Evolutionary conservation across 768 basidiomycete genomes (phyloP).

Genomic region (Gymnopilus dilepis): DNA sequence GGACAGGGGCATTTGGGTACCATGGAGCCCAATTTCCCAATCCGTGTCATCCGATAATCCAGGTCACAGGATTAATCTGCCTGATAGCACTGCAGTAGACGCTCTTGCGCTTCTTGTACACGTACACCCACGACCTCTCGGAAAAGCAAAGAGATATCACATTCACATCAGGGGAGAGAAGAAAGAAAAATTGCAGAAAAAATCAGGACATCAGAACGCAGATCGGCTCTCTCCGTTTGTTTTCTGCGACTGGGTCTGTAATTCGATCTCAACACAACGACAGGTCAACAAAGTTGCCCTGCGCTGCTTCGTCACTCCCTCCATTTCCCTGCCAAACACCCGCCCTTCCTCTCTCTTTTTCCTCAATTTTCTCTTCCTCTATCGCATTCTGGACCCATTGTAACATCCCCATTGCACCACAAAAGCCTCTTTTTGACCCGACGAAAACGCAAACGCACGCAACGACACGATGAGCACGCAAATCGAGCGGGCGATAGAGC

Average conservation of each 20-base stretch:
- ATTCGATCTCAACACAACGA: neutral
- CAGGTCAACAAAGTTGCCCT: constrained; percentile 5
- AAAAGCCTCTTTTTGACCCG: constrained; percentile 14
- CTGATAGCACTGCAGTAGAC: no score
- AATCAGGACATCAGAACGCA: no score
- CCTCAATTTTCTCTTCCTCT: constrained; percentile 10
- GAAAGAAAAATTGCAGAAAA: constrained; percentile 5
- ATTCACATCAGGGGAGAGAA: neutral
- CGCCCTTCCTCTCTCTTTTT: constrained; percentile 11
- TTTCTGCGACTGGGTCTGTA: constrained; percentile 2
- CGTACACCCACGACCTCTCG: neutral
- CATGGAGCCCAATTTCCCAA: neutral
- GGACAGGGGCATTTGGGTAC: neutral
- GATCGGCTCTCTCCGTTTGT: constrained; percentile 20
- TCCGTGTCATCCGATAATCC: constrained; percentile 24
- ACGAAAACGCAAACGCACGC: constrained; percentile 19
- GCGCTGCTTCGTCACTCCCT: constrained; percentile 32
- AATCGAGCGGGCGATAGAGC: constrained; percentile 68
- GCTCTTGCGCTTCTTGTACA: neutral
- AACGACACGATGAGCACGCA: constrained; percentile 50
- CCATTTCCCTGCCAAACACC: neutral
- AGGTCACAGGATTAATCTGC: constrained; percentile 17
- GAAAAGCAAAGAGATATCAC: neutral
- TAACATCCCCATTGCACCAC: constrained; percentile 17
- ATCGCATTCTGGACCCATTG: constrained; percentile 11